Conservation (phyloP, 1,284 basidiomycete species). For the Trichosporon asahii region DNA sequence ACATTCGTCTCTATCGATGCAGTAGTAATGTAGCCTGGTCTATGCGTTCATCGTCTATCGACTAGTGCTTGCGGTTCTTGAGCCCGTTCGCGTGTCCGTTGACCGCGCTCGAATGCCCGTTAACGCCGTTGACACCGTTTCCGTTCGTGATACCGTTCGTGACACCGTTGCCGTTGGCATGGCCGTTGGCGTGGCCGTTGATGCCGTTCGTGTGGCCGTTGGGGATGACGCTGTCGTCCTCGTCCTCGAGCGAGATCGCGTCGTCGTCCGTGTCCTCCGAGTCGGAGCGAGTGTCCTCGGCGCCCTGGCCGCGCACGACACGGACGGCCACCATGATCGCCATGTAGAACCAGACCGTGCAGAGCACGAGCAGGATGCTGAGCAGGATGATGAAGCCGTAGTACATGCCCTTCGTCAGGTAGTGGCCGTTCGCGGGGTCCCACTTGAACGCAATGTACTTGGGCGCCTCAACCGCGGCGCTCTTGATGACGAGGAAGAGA, state of each 20-base stretch:
- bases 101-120: background rate
- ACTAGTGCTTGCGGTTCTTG: constrained; percentile 9
- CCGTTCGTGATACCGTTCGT: constrained; percentile 10
- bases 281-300: constrained; percentile 81
- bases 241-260: constrained; percentile 15
- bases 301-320: constrained; percentile 71
- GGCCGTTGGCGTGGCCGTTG: constrained; percentile 13
- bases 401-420: constrained; percentile 57
- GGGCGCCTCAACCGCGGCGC: constrained; percentile 58
- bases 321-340: constrained; percentile 76
- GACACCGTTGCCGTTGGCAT: background rate
- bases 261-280: constrained; percentile 58
- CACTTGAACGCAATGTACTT: constrained; percentile 59
- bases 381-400: constrained; percentile 61
- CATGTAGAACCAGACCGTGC: constrained; percentile 80
- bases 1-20: constrained; percentile 2
- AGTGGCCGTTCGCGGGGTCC: constrained; percentile 62
- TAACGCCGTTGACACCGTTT: background rate
- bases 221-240: constrained; percentile 9
- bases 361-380: constrained; percentile 60
- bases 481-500: constrained; percentile 67
- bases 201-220: constrained; percentile 11
- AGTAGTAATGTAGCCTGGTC: background rate
- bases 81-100: constrained; percentile 17
- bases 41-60: constrained; percentile 1